These are phyloP conservation scores for Ampelocalamus luodianensis DNA, from an alignment of 176 grass and related monocot genomes.

Conservation along the genomic window DNA sequence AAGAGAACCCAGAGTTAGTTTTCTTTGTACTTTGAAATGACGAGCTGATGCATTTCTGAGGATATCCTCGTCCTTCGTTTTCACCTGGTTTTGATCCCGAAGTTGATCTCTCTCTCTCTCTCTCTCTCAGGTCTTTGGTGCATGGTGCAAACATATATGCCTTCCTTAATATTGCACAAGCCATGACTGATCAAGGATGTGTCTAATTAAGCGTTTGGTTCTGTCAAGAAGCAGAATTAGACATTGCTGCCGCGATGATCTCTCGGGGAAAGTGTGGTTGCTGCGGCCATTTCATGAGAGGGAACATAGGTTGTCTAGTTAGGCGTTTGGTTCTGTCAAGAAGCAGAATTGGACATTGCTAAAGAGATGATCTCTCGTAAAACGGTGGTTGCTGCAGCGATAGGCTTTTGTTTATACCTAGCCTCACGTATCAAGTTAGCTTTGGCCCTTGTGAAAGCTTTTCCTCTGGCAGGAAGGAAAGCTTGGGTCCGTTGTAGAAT, in stretches of 20 bases:
- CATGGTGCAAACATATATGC: constrained; percentile 92
- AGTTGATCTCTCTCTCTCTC: constrained; percentile 25
- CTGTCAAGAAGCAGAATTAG: constrained; percentile 31
- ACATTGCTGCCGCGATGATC: neutral
- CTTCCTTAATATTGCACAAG: constrained; percentile 90
- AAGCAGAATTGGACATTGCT: constrained; percentile 9
- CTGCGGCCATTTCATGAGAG: neutral
- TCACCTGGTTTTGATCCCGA: constrained; percentile 27
- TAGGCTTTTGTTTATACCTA: constrained; percentile 20
- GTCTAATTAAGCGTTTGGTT: constrained; percentile 51
- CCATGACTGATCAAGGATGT: constrained; percentile 98
- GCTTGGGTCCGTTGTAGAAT: constrained; percentile 10
- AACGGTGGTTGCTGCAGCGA: neutral
- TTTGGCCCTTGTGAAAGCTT: neutral
- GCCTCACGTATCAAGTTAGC: neutral
- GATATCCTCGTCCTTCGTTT: constrained; percentile 24
- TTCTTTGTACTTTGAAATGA: constrained; percentile 33
- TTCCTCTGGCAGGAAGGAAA: neutral
- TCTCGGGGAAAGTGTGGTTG: neutral
- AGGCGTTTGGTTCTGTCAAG: constrained; percentile 30
- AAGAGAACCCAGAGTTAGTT: constrained; percentile 89
- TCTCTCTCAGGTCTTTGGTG: constrained; percentile 65
- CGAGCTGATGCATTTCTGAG: neutral
- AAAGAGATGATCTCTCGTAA: neutral
- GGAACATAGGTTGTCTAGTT: constrained; percentile 50